phyloP scores from a whole-genome alignment of 768 basidiomycete genomes.

The Hygrophoropsis aurantiaca region DNA sequence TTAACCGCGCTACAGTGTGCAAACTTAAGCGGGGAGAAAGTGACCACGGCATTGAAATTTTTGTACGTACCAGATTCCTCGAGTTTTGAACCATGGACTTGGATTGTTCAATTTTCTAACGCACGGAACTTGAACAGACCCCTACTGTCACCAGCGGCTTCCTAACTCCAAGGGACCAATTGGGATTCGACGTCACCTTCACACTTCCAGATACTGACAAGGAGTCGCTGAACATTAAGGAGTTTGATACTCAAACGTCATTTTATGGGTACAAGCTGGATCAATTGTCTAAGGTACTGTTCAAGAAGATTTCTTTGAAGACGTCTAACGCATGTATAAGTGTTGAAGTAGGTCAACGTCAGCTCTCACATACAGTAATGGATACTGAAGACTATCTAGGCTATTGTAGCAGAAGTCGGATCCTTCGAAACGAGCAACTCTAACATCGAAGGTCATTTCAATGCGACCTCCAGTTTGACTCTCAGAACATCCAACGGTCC shows the following conservation, averaged over 20 bases:
- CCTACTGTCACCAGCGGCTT: constrained; percentile 30
- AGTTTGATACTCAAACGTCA: constrained; percentile 42
- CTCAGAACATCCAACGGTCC: constrained; percentile 39
- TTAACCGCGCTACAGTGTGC: constrained; percentile 31
- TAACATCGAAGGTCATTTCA: constrained; percentile 45
- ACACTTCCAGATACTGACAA: constrained; percentile 33
- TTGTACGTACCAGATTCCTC: constrained; percentile 22
- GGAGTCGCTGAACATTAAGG: constrained; percentile 34
- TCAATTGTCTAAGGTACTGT: constrained; percentile 33
- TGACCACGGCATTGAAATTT: constrained; percentile 31
- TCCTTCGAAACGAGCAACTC: constrained; percentile 41
- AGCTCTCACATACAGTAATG: too few relatives aligned
- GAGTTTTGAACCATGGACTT: too few relatives aligned
- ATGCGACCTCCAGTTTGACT: constrained; percentile 32
- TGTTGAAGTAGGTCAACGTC: constrained; percentile 27
- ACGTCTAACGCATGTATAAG: constrained; percentile 36
- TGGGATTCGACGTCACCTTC: constrained; percentile 36
- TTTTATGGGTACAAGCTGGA: constrained; percentile 40
- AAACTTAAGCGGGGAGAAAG: constrained; percentile 21
- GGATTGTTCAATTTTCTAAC: background rate
- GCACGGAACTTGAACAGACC: background rate
- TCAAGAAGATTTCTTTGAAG: constrained; percentile 34
- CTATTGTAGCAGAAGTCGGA: constrained; percentile 26
- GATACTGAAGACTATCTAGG: constrained; percentile 20
- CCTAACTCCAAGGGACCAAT: constrained; percentile 9